phyloP scores from a whole-genome alignment of 768 basidiomycete species.

The Lactifluus volemus region DNA sequence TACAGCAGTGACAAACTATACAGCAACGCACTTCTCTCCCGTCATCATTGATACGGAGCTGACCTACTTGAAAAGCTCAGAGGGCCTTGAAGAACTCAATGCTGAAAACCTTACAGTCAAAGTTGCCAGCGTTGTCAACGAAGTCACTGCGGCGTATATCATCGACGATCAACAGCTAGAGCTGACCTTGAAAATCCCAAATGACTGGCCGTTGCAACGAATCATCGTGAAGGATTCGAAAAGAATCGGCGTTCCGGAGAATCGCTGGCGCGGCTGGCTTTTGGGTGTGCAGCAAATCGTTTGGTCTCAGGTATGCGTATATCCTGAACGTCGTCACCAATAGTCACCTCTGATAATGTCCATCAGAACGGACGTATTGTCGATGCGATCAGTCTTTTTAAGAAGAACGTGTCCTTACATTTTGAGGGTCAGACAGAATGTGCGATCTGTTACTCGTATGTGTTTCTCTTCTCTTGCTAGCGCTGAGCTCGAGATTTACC shows the following conservation, averaged over 20 bases:
- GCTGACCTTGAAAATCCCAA: conserved; percentile 75
- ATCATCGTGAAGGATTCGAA: conserved; percentile 85
- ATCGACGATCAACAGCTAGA: conserved; percentile 95
- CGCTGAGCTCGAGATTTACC: neutral
- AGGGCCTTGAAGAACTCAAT: conserved; percentile 42
- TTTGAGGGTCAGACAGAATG: conserved; percentile 96
- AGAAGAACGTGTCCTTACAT: conserved; percentile 86
- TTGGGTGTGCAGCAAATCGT: conserved; percentile 87
- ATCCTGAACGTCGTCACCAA: neutral
- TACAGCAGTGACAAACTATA: conserved; percentile 67
- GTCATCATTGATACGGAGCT: conserved; percentile 80
- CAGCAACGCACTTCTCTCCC: conserved; percentile 80
- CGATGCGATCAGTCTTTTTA: conserved; percentile 84
- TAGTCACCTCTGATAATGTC: neutral
- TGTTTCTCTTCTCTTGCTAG: neutral
- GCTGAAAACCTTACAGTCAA: conserved; percentile 80
- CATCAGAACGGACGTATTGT: conserved; percentile 79
- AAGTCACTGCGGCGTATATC: conserved; percentile 75
- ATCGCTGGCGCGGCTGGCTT: conserved; percentile 89
- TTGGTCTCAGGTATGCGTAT: conserved; percentile 64
- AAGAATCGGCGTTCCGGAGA: conserved; percentile 81
- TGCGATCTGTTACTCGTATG: conserved; percentile 88
- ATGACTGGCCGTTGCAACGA: conserved; percentile 82
- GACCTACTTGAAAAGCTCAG: conserved; percentile 54
- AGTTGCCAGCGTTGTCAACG: conserved; percentile 61